phyloP scores from a whole-genome alignment of 2,329 filamentous ascomycete species.

The Aspergillus tamarii region DNA sequence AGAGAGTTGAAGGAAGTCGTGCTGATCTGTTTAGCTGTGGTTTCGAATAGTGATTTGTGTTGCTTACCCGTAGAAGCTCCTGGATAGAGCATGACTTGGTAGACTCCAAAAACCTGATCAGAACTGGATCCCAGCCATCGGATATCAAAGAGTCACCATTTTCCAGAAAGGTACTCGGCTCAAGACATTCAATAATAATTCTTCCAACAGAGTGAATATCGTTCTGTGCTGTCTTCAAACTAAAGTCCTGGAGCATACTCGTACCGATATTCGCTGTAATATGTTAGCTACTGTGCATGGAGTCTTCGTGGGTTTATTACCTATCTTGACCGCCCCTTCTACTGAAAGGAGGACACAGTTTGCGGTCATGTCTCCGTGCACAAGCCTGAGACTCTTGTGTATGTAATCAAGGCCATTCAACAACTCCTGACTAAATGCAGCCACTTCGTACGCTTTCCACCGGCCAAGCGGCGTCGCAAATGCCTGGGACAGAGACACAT shows the following conservation, averaged over 20 bases:
- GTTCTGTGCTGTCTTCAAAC: slow-evolving; percentile 1
- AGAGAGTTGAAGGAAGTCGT: neutral
- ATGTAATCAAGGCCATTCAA: slow-evolving; percentile 19
- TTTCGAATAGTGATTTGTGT: neutral
- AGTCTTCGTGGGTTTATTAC: neutral
- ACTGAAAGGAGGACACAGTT: slow-evolving; percentile 15
- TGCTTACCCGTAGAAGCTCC: slow-evolving; percentile 7
- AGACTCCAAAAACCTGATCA: slow-evolving; percentile 13
- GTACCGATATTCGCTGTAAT: slow-evolving; percentile 16
- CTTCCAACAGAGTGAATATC: slow-evolving; percentile 14
- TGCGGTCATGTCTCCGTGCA: slow-evolving; percentile 13
- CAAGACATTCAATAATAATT: slow-evolving; percentile 20
- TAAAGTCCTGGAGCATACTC: slow-evolving; percentile 8
- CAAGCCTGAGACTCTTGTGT: slow-evolving; percentile 13
- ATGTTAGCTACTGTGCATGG: neutral
- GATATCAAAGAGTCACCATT: slow-evolving; percentile 7
- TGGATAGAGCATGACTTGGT: slow-evolving; percentile 11
- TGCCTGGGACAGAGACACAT: slow-evolving; percentile 17
- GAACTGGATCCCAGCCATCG: slow-evolving; percentile 9
- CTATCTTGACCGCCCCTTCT: slow-evolving; percentile 19
- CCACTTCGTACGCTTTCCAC: slow-evolving; percentile 18
- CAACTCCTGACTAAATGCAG: slow-evolving; percentile 20
- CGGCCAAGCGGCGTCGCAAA: slow-evolving; percentile 17
- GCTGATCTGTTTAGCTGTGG: neutral
- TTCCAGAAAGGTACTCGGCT: slow-evolving; percentile 14